These are phyloP conservation scores for Fusarium ramigenum DNA, from an alignment of 2,329 filamentous ascomycete species.

Conservation along the genomic window DNA sequence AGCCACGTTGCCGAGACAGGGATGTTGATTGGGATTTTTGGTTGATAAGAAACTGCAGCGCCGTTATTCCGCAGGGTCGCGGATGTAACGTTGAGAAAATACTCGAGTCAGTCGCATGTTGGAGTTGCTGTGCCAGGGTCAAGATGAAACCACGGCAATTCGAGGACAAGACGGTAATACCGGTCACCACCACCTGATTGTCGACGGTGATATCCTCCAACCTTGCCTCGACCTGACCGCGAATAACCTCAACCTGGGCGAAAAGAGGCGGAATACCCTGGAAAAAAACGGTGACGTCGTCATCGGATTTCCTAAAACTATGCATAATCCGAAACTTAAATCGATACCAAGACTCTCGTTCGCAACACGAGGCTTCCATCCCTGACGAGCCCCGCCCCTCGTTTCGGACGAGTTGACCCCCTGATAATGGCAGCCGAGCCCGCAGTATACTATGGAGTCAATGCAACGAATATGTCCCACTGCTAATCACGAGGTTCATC, in stretches of 20 bases:
- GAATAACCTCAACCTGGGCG: neutral
- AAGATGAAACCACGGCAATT: neutral
- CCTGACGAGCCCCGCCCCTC: neutral
- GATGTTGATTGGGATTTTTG: neutral
- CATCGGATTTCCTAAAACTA: neutral
- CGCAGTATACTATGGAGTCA: constrained; percentile 10
- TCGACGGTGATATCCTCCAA: neutral
- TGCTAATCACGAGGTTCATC: neutral
- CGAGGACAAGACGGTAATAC: neutral
- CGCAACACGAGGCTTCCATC: neutral
- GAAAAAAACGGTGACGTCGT: neutral
- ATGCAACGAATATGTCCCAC: neutral
- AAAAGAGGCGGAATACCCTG: neutral
- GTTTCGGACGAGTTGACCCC: constrained; percentile 8
- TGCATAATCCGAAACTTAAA: neutral
- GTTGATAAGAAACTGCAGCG: neutral
- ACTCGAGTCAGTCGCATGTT: neutral
- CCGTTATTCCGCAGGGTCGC: neutral
- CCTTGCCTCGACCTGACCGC: neutral
- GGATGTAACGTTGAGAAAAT: neutral
- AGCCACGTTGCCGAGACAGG: neutral
- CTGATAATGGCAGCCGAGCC: neutral
- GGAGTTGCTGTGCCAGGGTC: neutral
- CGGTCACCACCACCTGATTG: neutral
- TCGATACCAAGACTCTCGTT: neutral